A percentile compares a stretch with the other conserved stretches of the same genome.
Evolutionary conservation across 768 basidiomycete species (phyloP).

Genomic region (Hericium coralloides): DNA sequence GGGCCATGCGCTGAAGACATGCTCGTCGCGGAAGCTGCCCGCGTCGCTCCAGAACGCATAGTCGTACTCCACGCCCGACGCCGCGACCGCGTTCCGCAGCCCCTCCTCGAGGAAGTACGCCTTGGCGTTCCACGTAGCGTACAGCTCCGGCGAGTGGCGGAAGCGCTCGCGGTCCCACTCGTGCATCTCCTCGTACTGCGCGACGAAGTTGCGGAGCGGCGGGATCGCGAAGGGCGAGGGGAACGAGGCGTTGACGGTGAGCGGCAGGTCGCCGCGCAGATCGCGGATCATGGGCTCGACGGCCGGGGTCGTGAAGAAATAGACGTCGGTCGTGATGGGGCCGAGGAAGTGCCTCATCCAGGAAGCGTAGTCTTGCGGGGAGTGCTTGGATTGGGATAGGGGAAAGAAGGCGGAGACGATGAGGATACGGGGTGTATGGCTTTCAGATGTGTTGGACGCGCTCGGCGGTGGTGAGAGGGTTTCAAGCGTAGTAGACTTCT

Average conservation of each 20-base stretch:
- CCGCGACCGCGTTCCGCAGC: slow-evolving; percentile 17
- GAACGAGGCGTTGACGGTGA: slow-evolving; percentile 39
- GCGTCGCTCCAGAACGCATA: slow-evolving; percentile 56
- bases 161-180: slow-evolving; percentile 33
- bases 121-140: slow-evolving; percentile 49
- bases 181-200: slow-evolving; percentile 34
- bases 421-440: slow-evolving; percentile 24
- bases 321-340: slow-evolving; percentile 37
- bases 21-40: slow-evolving; percentile 38
- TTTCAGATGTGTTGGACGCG: not conserved
- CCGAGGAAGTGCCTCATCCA: slow-evolving; percentile 40
- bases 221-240: slow-evolving; percentile 38
- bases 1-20: slow-evolving; percentile 42
- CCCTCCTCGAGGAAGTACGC: slow-evolving; percentile 40
- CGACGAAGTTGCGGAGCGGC: slow-evolving; percentile 27
- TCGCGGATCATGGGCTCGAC: slow-evolving; percentile 25
- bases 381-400: slow-evolving; percentile 40
- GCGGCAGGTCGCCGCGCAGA: slow-evolving; percentile 24
- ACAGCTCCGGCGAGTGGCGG: slow-evolving; percentile 38
- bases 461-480: not conserved
- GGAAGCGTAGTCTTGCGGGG: slow-evolving; percentile 31
- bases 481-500: not conserved
- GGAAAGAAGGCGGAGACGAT: slow-evolving; percentile 51
- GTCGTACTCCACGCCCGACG: slow-evolving; percentile 28
- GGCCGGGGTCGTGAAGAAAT: slow-evolving; percentile 41